Percentiles rank a stretch among this genome's conserved stretches.
These are phyloP conservation scores for Blastocystis sp. DNA, from an alignment of 352 stramenopile genomes.

Conservation along the genomic window DNA sequence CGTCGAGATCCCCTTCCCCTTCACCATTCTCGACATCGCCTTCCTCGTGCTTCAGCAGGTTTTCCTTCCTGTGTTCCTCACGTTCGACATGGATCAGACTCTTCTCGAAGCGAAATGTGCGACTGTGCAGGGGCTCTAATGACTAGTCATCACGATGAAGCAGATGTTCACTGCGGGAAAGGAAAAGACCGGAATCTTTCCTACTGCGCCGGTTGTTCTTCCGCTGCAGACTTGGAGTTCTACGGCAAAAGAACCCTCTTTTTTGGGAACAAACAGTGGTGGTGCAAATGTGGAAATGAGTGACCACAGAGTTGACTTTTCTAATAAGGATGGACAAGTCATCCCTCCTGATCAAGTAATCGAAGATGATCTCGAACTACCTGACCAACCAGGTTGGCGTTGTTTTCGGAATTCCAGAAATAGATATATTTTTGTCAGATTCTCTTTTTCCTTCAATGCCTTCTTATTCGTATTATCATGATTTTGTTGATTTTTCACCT, in stretches of 20 bases:
- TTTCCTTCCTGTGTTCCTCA: background rate
- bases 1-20: background rate
- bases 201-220: background rate
- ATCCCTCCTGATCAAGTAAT: background rate
- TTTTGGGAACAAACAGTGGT: too few relatives aligned
- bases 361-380: too few relatives aligned
- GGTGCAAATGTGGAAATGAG: background rate
- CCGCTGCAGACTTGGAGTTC: background rate
- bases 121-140: background rate
- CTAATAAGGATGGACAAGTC: background rate
- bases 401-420: too few relatives aligned
- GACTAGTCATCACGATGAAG: background rate
- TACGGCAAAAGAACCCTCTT: too few relatives aligned
- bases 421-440: background rate
- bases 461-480: background rate
- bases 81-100: background rate
- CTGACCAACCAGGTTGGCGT: too few relatives aligned
- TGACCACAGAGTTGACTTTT: background rate
- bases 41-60: background rate
- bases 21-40: constrained; percentile 32
- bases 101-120: constrained; percentile 1
- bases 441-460: constrained; percentile 29
- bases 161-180: background rate
- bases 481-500: background rate
- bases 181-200: background rate